A percentile compares a stretch with the other conserved stretches of the same genome.
Evolutionary conservation across 306 rosid genomes (phyloP).

Genomic region (Styphnolobium japonicum): DNA sequence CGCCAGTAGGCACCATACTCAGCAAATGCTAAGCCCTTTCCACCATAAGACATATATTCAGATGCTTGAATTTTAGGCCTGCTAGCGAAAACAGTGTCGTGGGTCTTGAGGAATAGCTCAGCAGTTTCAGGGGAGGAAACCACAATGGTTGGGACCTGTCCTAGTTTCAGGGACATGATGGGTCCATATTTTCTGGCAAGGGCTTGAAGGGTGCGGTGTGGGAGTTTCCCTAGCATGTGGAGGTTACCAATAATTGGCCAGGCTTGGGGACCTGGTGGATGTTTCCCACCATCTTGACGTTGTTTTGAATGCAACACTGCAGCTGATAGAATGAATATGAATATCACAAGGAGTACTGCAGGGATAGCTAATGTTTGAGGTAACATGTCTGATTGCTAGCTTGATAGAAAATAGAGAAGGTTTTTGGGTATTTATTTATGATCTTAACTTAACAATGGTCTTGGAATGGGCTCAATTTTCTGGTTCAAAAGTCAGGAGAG

Average conservation of each 20-base stretch:
- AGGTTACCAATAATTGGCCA: conserved; percentile 48
- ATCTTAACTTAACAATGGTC: not conserved
- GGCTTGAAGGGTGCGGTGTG: conserved; percentile 40
- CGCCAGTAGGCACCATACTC: conserved; percentile 41
- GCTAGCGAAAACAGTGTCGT: conserved; percentile 34
- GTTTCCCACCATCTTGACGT: not conserved
- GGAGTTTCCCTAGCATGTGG: conserved; percentile 43
- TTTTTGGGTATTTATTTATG: not conserved
- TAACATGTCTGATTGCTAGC: conserved; percentile 14
- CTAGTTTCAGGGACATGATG: conserved; percentile 44
- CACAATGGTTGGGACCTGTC: conserved; percentile 34
- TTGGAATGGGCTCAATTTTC: not conserved
- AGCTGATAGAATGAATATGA: conserved; percentile 2
- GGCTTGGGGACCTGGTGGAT: conserved; percentile 48
- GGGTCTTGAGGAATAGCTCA: conserved; percentile 53
- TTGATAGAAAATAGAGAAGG: not conserved
- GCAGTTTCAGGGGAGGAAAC: conserved; percentile 46
- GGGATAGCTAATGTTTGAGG: conserved; percentile 2
- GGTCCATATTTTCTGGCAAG: conserved; percentile 45
- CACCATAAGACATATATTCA: conserved; percentile 17
- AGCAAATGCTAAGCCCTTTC: conserved; percentile 22
- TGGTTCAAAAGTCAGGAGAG: too few relatives aligned
- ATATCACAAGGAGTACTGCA: not conserved
- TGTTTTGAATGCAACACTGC: not conserved
- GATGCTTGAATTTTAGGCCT: conserved; percentile 19